These are phyloP conservation scores for Cicer pinnatifidum DNA, from an alignment of 306 rosid species.

Conservation along the genomic window DNA sequence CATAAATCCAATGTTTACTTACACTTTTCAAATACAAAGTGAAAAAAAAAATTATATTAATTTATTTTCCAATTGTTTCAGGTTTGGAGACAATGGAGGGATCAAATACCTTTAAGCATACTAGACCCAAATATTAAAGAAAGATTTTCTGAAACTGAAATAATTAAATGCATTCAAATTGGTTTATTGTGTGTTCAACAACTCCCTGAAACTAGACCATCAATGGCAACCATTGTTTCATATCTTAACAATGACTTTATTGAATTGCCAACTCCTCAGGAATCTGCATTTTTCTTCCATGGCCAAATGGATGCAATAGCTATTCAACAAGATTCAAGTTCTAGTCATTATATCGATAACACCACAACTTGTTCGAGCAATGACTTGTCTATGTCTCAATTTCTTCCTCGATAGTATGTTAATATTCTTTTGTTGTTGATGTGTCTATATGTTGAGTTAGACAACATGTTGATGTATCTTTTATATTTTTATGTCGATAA, in stretches of 20 bases:
- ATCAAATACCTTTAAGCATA: neutral
- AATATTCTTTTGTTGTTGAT: neutral
- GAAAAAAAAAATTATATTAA: neutral
- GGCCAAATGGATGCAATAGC: neutral
- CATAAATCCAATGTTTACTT: neutral
- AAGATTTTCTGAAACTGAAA: slow-evolving; percentile 11
- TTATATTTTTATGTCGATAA: too few species aligned
- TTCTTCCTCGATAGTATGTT: neutral
- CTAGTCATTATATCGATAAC: neutral
- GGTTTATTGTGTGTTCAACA: slow-evolving; percentile 33
- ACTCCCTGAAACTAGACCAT: slow-evolving; percentile 12
- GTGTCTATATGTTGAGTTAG: too few species aligned
- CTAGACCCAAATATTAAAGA: neutral
- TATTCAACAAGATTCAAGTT: slow-evolving; percentile 24
- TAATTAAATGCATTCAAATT: slow-evolving; percentile 22
- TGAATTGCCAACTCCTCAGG: neutral
- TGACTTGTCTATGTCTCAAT: slow-evolving; percentile 5
- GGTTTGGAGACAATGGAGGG: slow-evolving; percentile 34
- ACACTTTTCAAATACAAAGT: neutral
- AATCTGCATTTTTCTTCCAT: slow-evolving; percentile 12
- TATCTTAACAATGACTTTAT: slow-evolving; percentile 10
- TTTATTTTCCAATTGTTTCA: neutral
- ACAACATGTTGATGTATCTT: too few species aligned
- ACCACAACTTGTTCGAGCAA: neutral
- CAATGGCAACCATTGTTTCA: slow-evolving; percentile 18